Percentiles rank a stretch among this genome's conserved stretches.
These are phyloP conservation scores for Pugionium dolabratum DNA, from an alignment of 345 rosid genomes.

Conservation along the genomic window DNA sequence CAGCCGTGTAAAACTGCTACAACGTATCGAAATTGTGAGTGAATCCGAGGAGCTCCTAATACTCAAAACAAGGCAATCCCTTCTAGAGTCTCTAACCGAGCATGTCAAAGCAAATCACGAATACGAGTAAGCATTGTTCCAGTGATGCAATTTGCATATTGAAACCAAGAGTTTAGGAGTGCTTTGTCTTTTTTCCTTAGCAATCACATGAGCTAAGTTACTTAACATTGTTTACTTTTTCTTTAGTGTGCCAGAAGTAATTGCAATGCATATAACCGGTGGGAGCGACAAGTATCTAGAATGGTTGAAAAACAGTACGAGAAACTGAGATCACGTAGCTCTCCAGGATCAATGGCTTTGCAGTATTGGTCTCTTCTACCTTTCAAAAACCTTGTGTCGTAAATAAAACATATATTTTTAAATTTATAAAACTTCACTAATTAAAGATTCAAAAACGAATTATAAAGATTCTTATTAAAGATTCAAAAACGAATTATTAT, in stretches of 20 bases:
- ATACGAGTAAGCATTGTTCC: conserved; percentile 71
- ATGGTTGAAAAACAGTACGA: conserved; percentile 82
- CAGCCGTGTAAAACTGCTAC: too few species aligned
- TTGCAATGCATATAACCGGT: conserved; percentile 78
- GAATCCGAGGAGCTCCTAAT: conserved; percentile 88
- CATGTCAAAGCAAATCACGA: conserved; percentile 93
- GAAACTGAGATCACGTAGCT: conserved; percentile 51
- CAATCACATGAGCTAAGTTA: neutral
- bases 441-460: too few species aligned
- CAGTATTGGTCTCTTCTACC: conserved; percentile 15
- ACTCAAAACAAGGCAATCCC: conserved; percentile 88
- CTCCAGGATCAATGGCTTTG: conserved; percentile 22
- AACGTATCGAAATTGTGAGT: conserved; percentile 17
- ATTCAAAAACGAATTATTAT: too few species aligned
- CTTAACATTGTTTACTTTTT: conserved; percentile 7
- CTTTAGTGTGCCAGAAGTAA: conserved; percentile 82
- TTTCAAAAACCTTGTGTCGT: neutral
- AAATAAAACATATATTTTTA: neutral
- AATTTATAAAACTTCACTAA: too few species aligned
- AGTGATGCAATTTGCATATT: neutral
- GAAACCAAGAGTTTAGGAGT: neutral
- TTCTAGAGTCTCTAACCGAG: conserved; percentile 71
- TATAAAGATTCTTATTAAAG: too few species aligned
- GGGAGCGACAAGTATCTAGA: conserved; percentile 75
- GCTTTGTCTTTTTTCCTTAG: neutral